Conservation (phyloP, 108 stramenopile genomes). For the Pseudonitzschia delicatissima region DNA sequence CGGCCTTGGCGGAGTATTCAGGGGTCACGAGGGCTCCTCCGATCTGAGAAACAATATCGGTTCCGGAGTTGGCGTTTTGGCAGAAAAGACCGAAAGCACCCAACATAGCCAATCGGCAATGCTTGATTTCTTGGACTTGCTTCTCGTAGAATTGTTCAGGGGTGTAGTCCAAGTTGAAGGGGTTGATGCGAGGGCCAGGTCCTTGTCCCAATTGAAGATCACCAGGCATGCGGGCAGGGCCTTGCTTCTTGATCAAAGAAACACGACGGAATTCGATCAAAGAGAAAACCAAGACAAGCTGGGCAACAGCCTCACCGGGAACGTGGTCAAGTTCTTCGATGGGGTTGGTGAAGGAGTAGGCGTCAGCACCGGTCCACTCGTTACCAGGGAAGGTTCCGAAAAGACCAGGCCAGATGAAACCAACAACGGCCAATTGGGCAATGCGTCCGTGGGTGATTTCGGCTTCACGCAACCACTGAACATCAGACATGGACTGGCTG, state of each 20-base stretch:
- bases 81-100: conserved; percentile 86
- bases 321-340: conserved; percentile 79
- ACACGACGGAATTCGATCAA: conserved; percentile 86
- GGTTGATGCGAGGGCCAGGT: conserved; percentile 83
- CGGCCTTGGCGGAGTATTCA: conserved; percentile 78
- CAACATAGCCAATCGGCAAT: conserved; percentile 97
- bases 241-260: conserved; percentile 77
- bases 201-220: conserved; percentile 90
- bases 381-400: conserved; percentile 95
- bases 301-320: conserved; percentile 79
- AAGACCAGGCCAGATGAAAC: conserved; percentile 91
- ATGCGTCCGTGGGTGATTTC: conserved; percentile 98
- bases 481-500: conserved; percentile 50
- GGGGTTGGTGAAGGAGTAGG: conserved; percentile 92
- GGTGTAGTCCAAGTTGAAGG: conserved; percentile 91
- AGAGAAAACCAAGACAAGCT: conserved; percentile 86
- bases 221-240: conserved; percentile 71
- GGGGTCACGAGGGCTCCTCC: conserved; percentile 77
- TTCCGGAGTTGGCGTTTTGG: conserved; percentile 79
- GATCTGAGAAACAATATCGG: conserved; percentile 79
- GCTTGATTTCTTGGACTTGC: conserved; percentile 96
- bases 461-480: conserved; percentile 94
- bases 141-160: conserved; percentile 93
- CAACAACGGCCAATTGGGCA: conserved; percentile 94
- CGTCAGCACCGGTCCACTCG: conserved; percentile 87